These are phyloP conservation scores for Nakazawaea anatomiae DNA, from an alignment of 805 yeast species.

Conservation along the genomic window DNA sequence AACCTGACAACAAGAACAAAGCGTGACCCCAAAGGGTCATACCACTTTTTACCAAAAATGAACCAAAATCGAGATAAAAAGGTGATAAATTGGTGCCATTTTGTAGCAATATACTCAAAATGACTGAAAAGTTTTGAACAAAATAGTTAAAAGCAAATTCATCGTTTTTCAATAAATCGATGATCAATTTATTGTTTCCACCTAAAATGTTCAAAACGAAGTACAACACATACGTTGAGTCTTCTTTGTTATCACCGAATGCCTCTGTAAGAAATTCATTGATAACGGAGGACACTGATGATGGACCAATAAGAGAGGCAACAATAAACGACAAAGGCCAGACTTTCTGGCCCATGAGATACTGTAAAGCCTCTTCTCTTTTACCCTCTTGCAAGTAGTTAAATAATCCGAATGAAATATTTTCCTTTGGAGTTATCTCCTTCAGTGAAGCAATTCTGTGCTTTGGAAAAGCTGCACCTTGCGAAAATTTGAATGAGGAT, in stretches of 20 bases:
- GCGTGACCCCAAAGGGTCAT: constrained; percentile 33
- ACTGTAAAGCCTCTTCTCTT: constrained; percentile 56
- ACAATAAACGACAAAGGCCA: constrained; percentile 76
- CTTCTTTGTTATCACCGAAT: constrained; percentile 34
- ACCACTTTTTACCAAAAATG: constrained; percentile 32
- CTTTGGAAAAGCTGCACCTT: not conserved
- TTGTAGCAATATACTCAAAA: constrained; percentile 1
- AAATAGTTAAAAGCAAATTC: constrained; percentile 5
- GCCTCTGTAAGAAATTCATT: constrained; percentile 48
- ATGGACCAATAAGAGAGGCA: constrained; percentile 60
- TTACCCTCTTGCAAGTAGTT: constrained; percentile 53
- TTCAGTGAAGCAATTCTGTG: not conserved
- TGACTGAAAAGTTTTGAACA: not conserved
- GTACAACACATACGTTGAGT: constrained; percentile 36
- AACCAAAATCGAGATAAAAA: constrained; percentile 47
- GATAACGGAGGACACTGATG: constrained; percentile 52
- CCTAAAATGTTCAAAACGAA: constrained; percentile 56
- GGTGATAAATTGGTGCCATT: not conserved
- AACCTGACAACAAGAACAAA: constrained; percentile 40
- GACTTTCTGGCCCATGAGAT: constrained; percentile 57
- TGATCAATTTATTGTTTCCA: constrained; percentile 52
- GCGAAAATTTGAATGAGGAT: not conserved
- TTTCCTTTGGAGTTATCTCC: not conserved
- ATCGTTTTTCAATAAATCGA: constrained; percentile 40
- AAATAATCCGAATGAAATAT: constrained; percentile 3